phyloP scores from a whole-genome alignment of 75 land plant species.

The Cunninghamia lanceolata region DNA sequence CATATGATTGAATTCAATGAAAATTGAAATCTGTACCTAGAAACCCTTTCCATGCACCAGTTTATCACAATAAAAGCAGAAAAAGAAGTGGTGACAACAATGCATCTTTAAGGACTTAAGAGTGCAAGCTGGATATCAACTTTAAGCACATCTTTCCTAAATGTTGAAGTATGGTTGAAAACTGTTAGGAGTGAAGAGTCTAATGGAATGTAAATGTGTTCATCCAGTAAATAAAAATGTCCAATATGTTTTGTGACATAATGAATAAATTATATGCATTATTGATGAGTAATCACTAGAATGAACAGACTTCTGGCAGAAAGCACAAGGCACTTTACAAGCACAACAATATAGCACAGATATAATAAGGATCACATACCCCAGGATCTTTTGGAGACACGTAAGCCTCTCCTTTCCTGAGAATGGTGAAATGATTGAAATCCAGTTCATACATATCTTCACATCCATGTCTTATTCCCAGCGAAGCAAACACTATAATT shows the following conservation, averaged over 20 bases:
- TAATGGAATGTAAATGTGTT: background rate
- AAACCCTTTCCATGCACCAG: background rate
- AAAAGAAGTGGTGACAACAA: background rate
- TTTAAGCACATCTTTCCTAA: background rate
- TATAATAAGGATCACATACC: conserved; percentile 21
- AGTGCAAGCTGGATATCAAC: background rate
- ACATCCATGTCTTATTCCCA: conserved; percentile 55
- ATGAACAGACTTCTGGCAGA: background rate
- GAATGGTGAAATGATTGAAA: conserved; percentile 39
- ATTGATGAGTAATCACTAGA: background rate
- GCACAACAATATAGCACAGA: background rate
- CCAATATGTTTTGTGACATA: background rate
- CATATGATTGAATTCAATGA: background rate
- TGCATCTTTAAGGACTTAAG: background rate
- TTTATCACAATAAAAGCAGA: background rate
- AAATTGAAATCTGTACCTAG: background rate
- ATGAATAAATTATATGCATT: background rate
- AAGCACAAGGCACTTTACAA: conserved; percentile 2
- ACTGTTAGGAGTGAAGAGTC: background rate
- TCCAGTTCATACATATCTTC: conserved; percentile 57
- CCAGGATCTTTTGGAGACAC: conserved; percentile 47
- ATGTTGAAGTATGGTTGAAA: background rate
- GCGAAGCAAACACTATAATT: conserved; percentile 44
- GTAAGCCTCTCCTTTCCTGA: conserved; percentile 41
- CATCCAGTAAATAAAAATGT: background rate